Evolutionary conservation across 148 eudicot species (phyloP), one percentile per base, ranked within the genome.

Genomic region (Rhododendron williamsianum): DNA sequence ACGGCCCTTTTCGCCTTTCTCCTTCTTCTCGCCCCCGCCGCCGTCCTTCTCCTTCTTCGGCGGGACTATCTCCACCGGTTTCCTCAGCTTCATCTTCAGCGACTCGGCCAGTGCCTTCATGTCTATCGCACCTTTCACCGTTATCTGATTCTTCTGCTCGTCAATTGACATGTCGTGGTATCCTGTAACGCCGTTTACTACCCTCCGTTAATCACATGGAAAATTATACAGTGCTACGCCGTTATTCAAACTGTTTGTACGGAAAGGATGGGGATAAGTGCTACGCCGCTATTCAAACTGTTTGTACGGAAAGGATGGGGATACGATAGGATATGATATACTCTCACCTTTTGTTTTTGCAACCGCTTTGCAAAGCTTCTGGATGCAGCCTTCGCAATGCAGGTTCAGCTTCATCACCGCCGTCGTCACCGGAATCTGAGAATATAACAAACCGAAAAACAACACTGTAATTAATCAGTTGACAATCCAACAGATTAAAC

Each of bases 301-400:
- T 36, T 30, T 45, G 41, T 58, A 63, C 56, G 51, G 76, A 18
- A 67, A 46, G 78, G 48, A 18, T 4, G 13, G 52, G 45, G 45
- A 41, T 41, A 41, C 45, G 43, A 41, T 41, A 41, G 7, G 45
- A 41, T 41, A 41, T 6, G 6, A 41, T 4, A 5, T 41, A 25
- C 76, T 60, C 76, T 87, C 54, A 94, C 98, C 98, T 84, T 90
- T 91, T 87, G 91, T 91, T 38, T 89, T 84, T 19, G 87, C 33
- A 45, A 95, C 71, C 9, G 85, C 76, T 48, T 93, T 95, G 86
- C 85, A 84, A 69, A 92, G 92, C 85, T 87, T 92, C 83, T 90
- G 86, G 71, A 87, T 87, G 84, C 99, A 96, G 30, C 99, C 99
- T 21, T 89, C 56, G 58, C 99, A 96, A 58, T 96, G 99, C 83